Evolutionary conservation across 1,284 basidiomycete genomes (phyloP).

Genomic region (Macrocystidia cucumis): DNA sequence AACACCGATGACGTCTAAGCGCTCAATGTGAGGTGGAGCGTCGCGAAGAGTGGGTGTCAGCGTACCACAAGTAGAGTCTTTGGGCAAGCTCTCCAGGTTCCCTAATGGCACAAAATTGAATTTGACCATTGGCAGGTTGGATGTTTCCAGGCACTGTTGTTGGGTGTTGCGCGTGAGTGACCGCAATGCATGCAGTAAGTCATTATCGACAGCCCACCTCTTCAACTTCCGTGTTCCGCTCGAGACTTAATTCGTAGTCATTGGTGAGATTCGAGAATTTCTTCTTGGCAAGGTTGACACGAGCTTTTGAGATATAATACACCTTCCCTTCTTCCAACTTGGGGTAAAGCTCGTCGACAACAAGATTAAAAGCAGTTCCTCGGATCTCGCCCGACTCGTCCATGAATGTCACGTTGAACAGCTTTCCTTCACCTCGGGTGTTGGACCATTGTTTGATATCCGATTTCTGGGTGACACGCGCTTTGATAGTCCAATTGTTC

Average conservation of each 20-base stretch:
- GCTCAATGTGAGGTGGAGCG: constrained; percentile 8
- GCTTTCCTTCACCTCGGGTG: constrained; percentile 87
- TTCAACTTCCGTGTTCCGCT: constrained; percentile 76
- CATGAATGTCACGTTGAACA: constrained; percentile 92
- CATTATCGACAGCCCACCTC: constrained; percentile 39
- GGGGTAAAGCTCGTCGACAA: constrained; percentile 80
- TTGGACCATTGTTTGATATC: constrained; percentile 92
- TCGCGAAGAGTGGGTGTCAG: constrained; percentile 16
- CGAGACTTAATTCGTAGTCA: constrained; percentile 93
- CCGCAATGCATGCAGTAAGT: background rate
- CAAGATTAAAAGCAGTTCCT: constrained; percentile 88
- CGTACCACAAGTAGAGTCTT: constrained; percentile 77
- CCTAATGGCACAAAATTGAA: constrained; percentile 77
- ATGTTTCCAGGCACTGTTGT: constrained; percentile 80
- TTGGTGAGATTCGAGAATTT: constrained; percentile 90
- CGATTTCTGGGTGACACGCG: constrained; percentile 85
- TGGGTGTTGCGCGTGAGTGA: constrained; percentile 9
- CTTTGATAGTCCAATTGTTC: constrained; percentile 98
- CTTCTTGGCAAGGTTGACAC: constrained; percentile 95
- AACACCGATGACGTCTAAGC: constrained; percentile 77
- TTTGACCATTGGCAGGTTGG: constrained; percentile 72
- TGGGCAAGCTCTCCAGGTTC: constrained; percentile 55
- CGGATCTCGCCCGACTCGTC: constrained; percentile 94
- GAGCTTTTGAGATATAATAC: constrained; percentile 86
- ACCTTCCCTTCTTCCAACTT: constrained; percentile 89